Percentiles rank a stretch among this genome's conserved stretches.
phyloP scores from a whole-genome alignment of 768 basidiomycete species.

The Lentinula lateritia region DNA sequence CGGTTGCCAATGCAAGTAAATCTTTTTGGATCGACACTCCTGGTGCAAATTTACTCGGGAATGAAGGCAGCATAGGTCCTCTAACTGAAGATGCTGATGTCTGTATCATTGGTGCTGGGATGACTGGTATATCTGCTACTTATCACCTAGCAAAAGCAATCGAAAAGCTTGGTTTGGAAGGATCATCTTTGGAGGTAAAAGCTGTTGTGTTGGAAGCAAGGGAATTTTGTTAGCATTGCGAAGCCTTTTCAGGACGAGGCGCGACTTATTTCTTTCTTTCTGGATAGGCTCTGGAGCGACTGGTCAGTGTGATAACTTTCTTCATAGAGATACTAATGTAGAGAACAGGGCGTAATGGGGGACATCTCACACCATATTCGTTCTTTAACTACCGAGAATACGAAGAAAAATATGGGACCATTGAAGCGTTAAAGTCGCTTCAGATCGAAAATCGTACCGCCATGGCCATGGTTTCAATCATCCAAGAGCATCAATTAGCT shows the following conservation, averaged over 20 bases:
- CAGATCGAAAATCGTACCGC: conserved; percentile 56
- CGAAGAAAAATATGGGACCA: conserved; percentile 33
- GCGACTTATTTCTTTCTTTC: neutral
- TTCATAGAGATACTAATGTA: neutral
- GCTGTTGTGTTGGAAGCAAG: conserved; percentile 78
- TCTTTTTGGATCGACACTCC: conserved; percentile 70
- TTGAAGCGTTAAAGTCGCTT: conserved; percentile 50
- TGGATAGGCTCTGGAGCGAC: conserved; percentile 68
- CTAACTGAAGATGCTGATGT: conserved; percentile 61
- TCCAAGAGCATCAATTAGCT: conserved; percentile 36
- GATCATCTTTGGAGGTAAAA: conserved; percentile 25
- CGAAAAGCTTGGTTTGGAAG: conserved; percentile 9
- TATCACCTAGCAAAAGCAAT: conserved; percentile 56
- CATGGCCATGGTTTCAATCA: conserved; percentile 40
- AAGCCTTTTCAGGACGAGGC: neutral
- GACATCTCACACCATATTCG: conserved; percentile 55
- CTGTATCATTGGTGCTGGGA: conserved; percentile 76
- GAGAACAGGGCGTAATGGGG: conserved; percentile 65
- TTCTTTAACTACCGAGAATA: conserved; percentile 41
- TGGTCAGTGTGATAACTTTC: conserved; percentile 33
- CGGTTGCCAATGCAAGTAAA: conserved; percentile 57
- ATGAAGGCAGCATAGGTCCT: conserved; percentile 56
- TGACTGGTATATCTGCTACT: conserved; percentile 70
- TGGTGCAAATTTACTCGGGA: conserved; percentile 60
- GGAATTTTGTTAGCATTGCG: conserved; percentile 64